Conservation (phyloP, 345 rosid species). For the Hibiscus tridactylites region DNA sequence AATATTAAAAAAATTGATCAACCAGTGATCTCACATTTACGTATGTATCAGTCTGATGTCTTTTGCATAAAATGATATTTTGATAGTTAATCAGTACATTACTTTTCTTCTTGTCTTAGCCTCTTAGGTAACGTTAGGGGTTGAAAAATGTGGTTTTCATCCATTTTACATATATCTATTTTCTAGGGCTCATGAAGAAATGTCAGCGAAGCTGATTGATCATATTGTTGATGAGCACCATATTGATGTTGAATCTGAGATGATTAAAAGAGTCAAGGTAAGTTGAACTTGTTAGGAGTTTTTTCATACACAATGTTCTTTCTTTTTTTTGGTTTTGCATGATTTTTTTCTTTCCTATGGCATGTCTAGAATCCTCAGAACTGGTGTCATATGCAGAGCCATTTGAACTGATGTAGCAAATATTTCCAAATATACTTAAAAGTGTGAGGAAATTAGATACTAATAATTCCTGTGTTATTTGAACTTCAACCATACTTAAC, state of each 20-base stretch:
- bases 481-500: not conserved
- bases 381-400: not conserved
- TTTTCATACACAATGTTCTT: not conserved
- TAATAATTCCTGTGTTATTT: conserved; percentile 2
- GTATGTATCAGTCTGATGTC: not conserved
- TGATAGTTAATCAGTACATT: not conserved
- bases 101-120: not conserved
- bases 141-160: not conserved
- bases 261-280: conserved; percentile 82
- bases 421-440: not conserved
- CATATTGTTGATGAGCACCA: conserved; percentile 69
- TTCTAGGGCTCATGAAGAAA: conserved; percentile 79
- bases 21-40: not conserved
- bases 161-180: conserved; percentile 5
- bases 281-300: conserved; percentile 8
- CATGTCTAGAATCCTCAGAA: not conserved
- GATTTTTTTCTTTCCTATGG: not conserved
- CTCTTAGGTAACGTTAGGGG: not conserved
- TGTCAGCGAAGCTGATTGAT: conserved; percentile 77
- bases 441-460: not conserved
- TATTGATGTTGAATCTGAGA: conserved; percentile 70
- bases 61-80: not conserved
- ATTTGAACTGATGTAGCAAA: not conserved
- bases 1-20: not conserved
- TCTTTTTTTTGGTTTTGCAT: not conserved